A percentile compares a stretch with the other conserved stretches of the same genome.
phyloP scores from a whole-genome alignment of 2,329 filamentous ascomycete genomes.

The Rutstroemia sp. region DNA sequence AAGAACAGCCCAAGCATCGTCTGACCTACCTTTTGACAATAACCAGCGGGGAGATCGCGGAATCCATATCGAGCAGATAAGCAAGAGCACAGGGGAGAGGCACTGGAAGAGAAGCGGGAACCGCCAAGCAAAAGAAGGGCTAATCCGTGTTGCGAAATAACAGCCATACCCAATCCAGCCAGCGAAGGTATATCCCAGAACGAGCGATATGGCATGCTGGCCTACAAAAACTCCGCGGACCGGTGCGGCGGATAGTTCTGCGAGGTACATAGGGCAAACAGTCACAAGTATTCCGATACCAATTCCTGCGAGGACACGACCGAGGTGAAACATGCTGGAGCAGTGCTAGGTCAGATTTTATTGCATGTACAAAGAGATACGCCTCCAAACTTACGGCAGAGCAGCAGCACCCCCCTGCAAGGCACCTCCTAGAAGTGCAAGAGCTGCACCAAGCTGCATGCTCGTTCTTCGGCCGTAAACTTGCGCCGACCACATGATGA shows the following conservation, averaged over 20 bases:
- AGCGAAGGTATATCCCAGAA: conserved; percentile 24
- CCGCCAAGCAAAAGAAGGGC: conserved; percentile 19
- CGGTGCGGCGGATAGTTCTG: conserved; percentile 23
- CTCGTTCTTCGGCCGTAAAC: background rate
- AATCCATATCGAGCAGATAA: conserved; percentile 20
- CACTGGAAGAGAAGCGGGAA: conserved; percentile 19
- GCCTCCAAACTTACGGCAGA: background rate
- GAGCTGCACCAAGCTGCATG: conserved; percentile 9
- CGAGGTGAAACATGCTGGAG: background rate
- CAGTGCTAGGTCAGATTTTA: background rate
- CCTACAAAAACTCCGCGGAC: conserved; percentile 24
- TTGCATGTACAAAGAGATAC: background rate
- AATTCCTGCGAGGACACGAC: background rate
- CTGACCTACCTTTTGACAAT: conserved; percentile 21
- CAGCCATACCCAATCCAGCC: conserved; percentile 26
- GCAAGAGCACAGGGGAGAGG: conserved; percentile 21
- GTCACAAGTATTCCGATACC: conserved; percentile 9
- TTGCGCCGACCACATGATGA: background rate
- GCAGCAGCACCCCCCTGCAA: conserved; percentile 15
- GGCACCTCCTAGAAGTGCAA: conserved; percentile 14
- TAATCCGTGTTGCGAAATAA: conserved; percentile 22
- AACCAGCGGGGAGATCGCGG: conserved; percentile 30
- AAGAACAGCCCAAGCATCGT: conserved; percentile 19
- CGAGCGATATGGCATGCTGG: conserved; percentile 28
- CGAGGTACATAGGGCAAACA: conserved; percentile 17